Percentiles rank a stretch among this genome's conserved stretches.
Conservation (phyloP, 768 basidiomycete genomes). For the Russula compacta region DNA sequence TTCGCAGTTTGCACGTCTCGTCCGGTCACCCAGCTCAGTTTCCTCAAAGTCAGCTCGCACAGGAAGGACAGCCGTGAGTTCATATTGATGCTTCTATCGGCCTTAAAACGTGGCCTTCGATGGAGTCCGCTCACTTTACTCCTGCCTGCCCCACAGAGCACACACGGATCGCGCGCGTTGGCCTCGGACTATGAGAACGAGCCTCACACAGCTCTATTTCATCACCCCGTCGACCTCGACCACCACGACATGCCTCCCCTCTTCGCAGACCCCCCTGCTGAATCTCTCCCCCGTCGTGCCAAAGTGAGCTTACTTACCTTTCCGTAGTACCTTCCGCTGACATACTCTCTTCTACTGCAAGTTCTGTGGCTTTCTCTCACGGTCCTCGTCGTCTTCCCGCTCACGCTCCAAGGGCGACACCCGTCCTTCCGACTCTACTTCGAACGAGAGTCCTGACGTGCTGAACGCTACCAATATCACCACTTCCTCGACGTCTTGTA, state of each 20-base stretch:
- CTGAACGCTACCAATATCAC: slow-evolving; percentile 20
- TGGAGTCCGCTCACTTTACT: slow-evolving; percentile 1
- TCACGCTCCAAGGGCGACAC: slow-evolving; percentile 33
- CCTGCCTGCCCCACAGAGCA: slow-evolving; percentile 17
- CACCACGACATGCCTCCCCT: slow-evolving; percentile 17
- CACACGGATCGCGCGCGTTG: slow-evolving; percentile 20
- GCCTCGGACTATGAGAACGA: slow-evolving; percentile 21
- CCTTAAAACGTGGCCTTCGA: slow-evolving; percentile 6
- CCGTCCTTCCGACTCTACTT: slow-evolving; percentile 20
- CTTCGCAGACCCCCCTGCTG: slow-evolving; percentile 5
- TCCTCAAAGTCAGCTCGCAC: slow-evolving; percentile 18
- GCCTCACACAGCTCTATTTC: slow-evolving; percentile 6
- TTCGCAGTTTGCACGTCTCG: slow-evolving; percentile 21
- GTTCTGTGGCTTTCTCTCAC: slow-evolving; percentile 50
- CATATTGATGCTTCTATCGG: slow-evolving; percentile 1
- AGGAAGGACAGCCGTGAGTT: slow-evolving; percentile 15
- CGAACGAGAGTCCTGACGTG: slow-evolving; percentile 19
- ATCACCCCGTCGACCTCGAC: slow-evolving; percentile 17
- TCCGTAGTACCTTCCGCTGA: neutral
- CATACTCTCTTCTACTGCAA: slow-evolving; percentile 21
- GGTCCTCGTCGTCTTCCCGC: slow-evolving; percentile 49
- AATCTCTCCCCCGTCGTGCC: slow-evolving; percentile 9
- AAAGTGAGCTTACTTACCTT: slow-evolving; percentile 8
- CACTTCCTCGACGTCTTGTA: slow-evolving; percentile 17
- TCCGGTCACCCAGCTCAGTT: slow-evolving; percentile 17